Percentiles rank a stretch among this genome's conserved stretches.
phyloP scores from a whole-genome alignment of 441 rosid species.

The Syzygium malaccense region DNA sequence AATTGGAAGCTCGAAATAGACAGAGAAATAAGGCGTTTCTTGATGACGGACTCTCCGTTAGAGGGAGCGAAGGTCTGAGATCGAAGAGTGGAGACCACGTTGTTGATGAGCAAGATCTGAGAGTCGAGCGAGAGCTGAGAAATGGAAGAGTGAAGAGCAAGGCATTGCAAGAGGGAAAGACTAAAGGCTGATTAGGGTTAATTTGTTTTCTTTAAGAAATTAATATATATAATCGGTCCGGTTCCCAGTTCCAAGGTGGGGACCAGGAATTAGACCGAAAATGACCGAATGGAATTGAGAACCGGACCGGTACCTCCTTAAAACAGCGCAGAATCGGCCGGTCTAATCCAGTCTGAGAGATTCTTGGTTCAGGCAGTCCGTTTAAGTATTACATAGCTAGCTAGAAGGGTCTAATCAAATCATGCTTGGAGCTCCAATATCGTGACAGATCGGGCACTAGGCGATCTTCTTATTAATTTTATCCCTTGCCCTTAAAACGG shows the following conservation, averaged over 20 bases:
- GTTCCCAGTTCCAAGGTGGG: not conserved
- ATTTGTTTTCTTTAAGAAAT: not conserved
- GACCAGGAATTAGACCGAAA: not conserved
- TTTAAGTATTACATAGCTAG: too few relatives aligned
- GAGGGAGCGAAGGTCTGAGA: not conserved
- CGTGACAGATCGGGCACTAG: too few relatives aligned
- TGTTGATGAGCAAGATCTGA: too few relatives aligned
- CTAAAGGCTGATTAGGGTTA: not conserved
- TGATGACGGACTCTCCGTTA: not conserved
- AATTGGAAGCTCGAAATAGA: not conserved
- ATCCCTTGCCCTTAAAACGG: too few relatives aligned
- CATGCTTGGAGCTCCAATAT: too few relatives aligned
- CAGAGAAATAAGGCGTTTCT: not conserved
- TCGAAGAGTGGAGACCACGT: not conserved
- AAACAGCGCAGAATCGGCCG: fast-evolving
- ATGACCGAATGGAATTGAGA: not conserved
- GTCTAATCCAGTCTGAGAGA: not conserved
- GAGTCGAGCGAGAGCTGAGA: not conserved
- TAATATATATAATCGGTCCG: not conserved
- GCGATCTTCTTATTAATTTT: too few relatives aligned
- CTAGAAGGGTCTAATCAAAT: too few relatives aligned
- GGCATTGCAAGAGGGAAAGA: not conserved
- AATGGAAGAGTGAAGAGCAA: not conserved
- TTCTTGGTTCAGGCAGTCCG: too few relatives aligned
- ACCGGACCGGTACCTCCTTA: not conserved